Evolutionary conservation across 2,329 filamentous ascomycete genomes (phyloP).

Genomic region (Aspergillus pseudotamarii): DNA sequence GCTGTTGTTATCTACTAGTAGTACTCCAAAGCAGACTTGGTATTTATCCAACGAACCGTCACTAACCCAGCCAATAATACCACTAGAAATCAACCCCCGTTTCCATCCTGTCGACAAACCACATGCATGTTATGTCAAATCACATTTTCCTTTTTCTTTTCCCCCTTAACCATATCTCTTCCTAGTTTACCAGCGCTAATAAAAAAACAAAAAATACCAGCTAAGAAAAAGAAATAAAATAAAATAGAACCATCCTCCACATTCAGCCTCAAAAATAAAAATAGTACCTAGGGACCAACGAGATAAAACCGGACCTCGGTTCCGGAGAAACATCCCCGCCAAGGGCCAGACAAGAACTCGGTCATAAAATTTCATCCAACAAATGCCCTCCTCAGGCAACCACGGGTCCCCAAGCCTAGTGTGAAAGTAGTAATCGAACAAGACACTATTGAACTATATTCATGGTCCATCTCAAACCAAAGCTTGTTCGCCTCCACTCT

Average conservation of each 20-base stretch:
- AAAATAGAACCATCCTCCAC: not conserved
- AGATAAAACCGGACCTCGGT: not conserved
- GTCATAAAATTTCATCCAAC: not conserved
- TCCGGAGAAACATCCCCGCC: not conserved
- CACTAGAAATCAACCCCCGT: not conserved
- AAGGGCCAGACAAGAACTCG: not conserved
- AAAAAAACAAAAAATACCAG: not conserved
- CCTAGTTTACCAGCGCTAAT: not conserved
- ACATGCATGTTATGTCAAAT: not conserved
- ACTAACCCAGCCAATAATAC: not conserved
- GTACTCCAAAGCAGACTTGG: too few species aligned
- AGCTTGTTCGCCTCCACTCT: not conserved
- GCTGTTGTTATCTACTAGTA: too few species aligned
- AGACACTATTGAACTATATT: conserved; percentile 5
- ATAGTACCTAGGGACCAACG: not conserved
- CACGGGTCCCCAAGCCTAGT: not conserved
- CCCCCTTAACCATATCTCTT: not conserved
- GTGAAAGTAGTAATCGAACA: not conserved
- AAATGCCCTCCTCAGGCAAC: too few species aligned
- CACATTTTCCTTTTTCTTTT: not conserved
- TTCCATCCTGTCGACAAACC: not conserved
- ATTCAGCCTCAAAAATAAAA: not conserved
- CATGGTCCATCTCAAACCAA: not conserved
- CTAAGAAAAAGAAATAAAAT: not conserved
- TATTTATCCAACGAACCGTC: not conserved